A percentile compares a stretch with the other conserved stretches of the same genome.
Evolutionary conservation across 208 protist species (phyloP).

Genomic region (Strigomonas culicis): DNA sequence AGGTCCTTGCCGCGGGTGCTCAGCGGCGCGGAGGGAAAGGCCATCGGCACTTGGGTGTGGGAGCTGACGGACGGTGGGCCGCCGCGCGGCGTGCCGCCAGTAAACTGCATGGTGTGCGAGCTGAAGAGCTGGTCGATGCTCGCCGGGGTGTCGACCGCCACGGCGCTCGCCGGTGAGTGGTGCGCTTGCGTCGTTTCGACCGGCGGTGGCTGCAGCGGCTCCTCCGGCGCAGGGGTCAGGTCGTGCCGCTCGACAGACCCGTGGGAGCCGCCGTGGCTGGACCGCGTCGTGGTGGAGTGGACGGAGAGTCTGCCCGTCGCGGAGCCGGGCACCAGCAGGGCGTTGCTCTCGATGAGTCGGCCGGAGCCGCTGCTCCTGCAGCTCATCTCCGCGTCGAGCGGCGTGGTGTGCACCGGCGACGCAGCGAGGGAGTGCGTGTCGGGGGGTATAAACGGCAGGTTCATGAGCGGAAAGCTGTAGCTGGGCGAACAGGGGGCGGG

Average conservation of each 20-base stretch:
- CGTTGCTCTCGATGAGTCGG: no score
- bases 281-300: no score
- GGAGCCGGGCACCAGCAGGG: no score
- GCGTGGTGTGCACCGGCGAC: not conserved
- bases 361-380: no score
- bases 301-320: no score
- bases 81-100: conserved; percentile 3
- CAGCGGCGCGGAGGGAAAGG: not conserved
- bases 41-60: not conserved
- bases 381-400: no score
- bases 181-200: no score
- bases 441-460: not conserved
- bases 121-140: not conserved
- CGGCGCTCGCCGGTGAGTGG: no score
- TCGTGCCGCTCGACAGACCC: no score
- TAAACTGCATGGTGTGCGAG: conserved; percentile 3
- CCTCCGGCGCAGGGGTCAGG: no score
- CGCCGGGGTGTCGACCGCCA: not conserved
- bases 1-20: not conserved
- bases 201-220: no score
- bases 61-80: conserved; percentile 6
- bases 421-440: not conserved
- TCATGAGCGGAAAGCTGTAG: not conserved
- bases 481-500: not conserved
- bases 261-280: no score